A percentile compares a stretch with the other conserved stretches of the same genome.
These are phyloP conservation scores for Mycena galericulata DNA, from an alignment of 768 basidiomycete species.

Conservation along the genomic window DNA sequence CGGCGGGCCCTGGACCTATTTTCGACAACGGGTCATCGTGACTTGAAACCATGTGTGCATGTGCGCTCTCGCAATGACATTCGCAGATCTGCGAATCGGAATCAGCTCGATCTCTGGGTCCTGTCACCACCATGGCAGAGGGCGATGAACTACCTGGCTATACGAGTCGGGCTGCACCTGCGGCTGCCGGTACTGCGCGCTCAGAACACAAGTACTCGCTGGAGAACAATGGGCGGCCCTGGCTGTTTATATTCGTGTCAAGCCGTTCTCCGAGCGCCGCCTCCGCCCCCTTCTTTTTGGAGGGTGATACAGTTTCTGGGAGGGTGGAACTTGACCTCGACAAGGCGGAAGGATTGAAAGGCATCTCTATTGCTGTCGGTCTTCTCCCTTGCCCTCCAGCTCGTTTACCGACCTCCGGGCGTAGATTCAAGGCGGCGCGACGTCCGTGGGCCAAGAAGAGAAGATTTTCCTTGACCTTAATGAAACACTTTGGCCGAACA, in stretches of 20 bases:
- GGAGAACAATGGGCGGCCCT: constrained; percentile 58
- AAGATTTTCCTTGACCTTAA: constrained; percentile 57
- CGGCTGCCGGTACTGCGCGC: constrained; percentile 16
- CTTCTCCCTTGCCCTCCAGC: background rate
- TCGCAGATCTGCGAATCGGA: background rate
- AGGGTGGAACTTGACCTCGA: constrained; percentile 62
- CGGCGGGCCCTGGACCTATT: too few species aligned
- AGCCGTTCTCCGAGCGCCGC: constrained; percentile 56
- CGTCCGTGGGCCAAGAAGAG: constrained; percentile 68
- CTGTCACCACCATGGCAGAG: constrained; percentile 17
- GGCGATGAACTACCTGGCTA: constrained; percentile 34
- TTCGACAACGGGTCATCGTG: too few species aligned
- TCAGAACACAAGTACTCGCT: constrained; percentile 56
- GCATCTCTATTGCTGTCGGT: constrained; percentile 60
- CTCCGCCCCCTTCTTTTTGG: constrained; percentile 58
- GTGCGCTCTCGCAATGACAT: background rate
- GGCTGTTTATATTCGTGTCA: constrained; percentile 61
- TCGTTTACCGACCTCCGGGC: background rate
- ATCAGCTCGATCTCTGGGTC: background rate
- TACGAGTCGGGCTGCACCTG: constrained; percentile 15
- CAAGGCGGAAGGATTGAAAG: constrained; percentile 62
- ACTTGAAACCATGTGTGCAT: constrained; percentile 1
- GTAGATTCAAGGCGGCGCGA: constrained; percentile 61
- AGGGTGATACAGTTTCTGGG: constrained; percentile 63
- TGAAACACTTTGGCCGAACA: constrained; percentile 55